Evolutionary conservation across 2,329 filamentous ascomycete genomes (phyloP).

Genomic region (Botryotinia globosa): DNA sequence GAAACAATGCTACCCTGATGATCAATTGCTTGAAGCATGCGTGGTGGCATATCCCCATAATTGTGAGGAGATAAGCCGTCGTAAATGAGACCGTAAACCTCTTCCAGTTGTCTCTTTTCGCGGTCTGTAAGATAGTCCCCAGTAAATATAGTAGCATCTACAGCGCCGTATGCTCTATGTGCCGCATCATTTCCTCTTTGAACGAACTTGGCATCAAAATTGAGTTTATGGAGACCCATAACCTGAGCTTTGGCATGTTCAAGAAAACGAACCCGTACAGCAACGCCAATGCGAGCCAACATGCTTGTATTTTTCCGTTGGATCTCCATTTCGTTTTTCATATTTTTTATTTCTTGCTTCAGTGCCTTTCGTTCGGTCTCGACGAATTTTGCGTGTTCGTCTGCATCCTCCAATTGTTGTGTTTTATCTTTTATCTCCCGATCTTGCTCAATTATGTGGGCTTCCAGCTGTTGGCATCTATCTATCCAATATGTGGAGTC

Average conservation of each 20-base stretch:
- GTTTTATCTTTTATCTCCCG: neutral
- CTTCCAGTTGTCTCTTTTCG: neutral
- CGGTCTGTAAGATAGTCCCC: neutral
- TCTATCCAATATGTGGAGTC: neutral
- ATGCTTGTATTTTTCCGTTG: neutral
- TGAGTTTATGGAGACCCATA: neutral
- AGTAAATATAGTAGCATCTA: neutral
- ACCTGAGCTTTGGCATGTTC: neutral
- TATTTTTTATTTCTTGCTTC: neutral
- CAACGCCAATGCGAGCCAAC: neutral
- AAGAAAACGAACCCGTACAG: conserved; percentile 1
- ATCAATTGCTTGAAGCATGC: conserved; percentile 1
- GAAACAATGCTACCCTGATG: neutral
- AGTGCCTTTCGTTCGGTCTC: neutral
- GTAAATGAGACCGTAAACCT: neutral
- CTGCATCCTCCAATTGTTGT: conserved; percentile 1
- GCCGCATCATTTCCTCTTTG: neutral
- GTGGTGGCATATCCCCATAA: neutral
- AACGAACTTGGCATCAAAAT: neutral
- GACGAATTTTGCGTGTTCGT: neutral
- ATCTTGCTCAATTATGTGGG: neutral
- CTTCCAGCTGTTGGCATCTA: neutral
- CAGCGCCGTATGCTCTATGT: neutral
- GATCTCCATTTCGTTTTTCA: neutral
- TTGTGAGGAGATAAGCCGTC: neutral